Percentiles rank a stretch among this genome's conserved stretches.
These are phyloP conservation scores for Teratosphaeria destructans DNA, from an alignment of 2,329 filamentous ascomycete species.

Conservation along the genomic window DNA sequence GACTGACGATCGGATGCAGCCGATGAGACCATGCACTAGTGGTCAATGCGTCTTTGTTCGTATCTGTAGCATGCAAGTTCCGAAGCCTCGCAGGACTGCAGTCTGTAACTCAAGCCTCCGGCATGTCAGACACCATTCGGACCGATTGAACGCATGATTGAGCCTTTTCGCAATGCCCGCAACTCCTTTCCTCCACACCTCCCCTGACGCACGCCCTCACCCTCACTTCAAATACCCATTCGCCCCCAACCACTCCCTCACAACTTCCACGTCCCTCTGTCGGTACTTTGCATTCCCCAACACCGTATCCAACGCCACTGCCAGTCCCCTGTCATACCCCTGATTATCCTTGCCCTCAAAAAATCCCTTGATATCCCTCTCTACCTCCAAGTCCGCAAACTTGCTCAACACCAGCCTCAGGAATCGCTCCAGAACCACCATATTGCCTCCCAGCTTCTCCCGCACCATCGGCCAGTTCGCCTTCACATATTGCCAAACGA, in stretches of 20 bases:
- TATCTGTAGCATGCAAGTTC: no score
- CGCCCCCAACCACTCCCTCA: slow-evolving; percentile 68
- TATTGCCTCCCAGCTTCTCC: slow-evolving; percentile 64
- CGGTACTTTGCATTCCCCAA: slow-evolving; percentile 74
- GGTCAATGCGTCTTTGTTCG: no score
- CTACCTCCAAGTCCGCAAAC: slow-evolving; percentile 60
- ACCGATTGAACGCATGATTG: no score
- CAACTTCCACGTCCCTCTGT: slow-evolving; percentile 58
- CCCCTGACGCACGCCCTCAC: not conserved
- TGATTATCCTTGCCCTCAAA: slow-evolving; percentile 79
- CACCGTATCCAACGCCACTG: slow-evolving; percentile 78
- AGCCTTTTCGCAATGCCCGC: no score
- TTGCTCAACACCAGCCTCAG: slow-evolving; percentile 66
- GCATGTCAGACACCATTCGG: no score
- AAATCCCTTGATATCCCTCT: slow-evolving; percentile 71
- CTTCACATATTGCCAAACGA: slow-evolving; percentile 80
- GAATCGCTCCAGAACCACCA: slow-evolving; percentile 82
- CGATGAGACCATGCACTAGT: not conserved
- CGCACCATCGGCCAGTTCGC: slow-evolving; percentile 68
- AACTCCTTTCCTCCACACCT: not conserved
- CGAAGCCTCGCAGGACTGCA: no score
- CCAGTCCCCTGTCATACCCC: slow-evolving; percentile 75
- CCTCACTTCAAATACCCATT: slow-evolving; percentile 43
- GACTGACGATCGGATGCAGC: not conserved
- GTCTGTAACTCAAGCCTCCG: no score